These are phyloP conservation scores for Ophioceras dolichostomum DNA, from an alignment of 2,329 filamentous ascomycete species.

Conservation along the genomic window DNA sequence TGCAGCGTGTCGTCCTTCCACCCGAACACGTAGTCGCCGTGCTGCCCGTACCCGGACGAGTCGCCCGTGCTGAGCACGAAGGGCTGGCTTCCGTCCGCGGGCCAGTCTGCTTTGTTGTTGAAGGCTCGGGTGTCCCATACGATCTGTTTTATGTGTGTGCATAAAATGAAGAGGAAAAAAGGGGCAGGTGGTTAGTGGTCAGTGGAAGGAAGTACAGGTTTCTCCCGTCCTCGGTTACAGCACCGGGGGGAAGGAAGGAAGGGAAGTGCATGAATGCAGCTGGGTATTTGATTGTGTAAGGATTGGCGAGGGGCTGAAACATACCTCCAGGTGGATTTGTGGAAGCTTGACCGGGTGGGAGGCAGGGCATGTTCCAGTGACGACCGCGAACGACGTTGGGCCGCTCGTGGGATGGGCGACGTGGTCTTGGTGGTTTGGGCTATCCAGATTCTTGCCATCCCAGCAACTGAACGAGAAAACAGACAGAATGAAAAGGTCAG, in stretches of 20 bases:
- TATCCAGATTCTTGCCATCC: slow-evolving; percentile 31
- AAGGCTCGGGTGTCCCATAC: slow-evolving; percentile 24
- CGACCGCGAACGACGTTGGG: slow-evolving; percentile 22
- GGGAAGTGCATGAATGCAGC: too few species aligned
- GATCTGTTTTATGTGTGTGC: too few species aligned
- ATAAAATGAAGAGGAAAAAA: too few species aligned
- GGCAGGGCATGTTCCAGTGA: slow-evolving; percentile 16
- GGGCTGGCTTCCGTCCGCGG: slow-evolving; percentile 18
- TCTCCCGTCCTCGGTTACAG: too few species aligned
- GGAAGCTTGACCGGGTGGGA: slow-evolving; percentile 8
- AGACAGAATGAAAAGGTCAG: not conserved
- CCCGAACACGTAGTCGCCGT: slow-evolving; percentile 26
- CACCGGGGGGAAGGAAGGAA: too few species aligned
- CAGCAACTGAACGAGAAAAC: slow-evolving; percentile 31
- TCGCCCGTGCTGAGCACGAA: slow-evolving; percentile 19
- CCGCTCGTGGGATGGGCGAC: slow-evolving; percentile 26
- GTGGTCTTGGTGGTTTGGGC: slow-evolving; percentile 26
- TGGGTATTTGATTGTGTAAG: too few species aligned
- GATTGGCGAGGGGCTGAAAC: too few species aligned
- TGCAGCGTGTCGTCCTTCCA: slow-evolving; percentile 25
- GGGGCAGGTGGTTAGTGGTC: too few species aligned
- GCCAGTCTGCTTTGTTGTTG: slow-evolving; percentile 19
- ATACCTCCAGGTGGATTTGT: slow-evolving; percentile 6
- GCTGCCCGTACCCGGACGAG: slow-evolving; percentile 18
- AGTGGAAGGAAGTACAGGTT: too few species aligned